phyloP scores from a whole-genome alignment of 306 rosid species.

The Casuarina cunninghamiana region DNA sequence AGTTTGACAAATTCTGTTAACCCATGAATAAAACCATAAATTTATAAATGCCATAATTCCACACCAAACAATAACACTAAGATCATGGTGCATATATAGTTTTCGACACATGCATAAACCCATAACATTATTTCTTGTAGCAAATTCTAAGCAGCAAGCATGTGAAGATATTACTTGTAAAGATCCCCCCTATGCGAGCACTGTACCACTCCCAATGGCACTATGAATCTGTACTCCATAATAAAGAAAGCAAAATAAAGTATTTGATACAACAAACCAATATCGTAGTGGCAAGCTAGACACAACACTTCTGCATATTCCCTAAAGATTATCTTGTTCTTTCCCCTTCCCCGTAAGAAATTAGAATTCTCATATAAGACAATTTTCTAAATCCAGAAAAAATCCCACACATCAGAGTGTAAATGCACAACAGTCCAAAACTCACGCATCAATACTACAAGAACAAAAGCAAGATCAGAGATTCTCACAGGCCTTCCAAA shows the following conservation, averaged over 20 bases:
- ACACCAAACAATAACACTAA: not conserved
- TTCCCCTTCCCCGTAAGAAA: not conserved
- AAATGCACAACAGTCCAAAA: not conserved
- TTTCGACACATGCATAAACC: not conserved
- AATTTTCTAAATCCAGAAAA: not conserved
- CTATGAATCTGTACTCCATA: not conserved
- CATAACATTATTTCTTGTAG: not conserved
- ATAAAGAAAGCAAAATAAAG: not conserved
- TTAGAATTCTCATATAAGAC: not conserved
- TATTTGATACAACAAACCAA: not conserved
- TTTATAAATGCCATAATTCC: too few relatives aligned
- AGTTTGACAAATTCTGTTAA: too few relatives aligned
- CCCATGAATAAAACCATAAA: too few relatives aligned
- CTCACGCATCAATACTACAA: slow-evolving; percentile 14
- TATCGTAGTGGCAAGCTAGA: not conserved
- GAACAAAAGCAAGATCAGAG: slow-evolving; percentile 10
- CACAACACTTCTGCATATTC: not conserved
- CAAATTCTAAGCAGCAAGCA: not conserved
- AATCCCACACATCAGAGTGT: not conserved
- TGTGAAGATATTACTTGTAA: not conserved
- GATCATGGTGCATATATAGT: not conserved
- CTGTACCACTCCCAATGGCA: not conserved
- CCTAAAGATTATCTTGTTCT: not conserved
- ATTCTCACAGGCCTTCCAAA: slow-evolving; percentile 69
- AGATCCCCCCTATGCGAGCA: not conserved